These are phyloP conservation scores for Mucor sp. DNA, from an alignment of 371 early-diverging fungal genomes.

Conservation along the genomic window DNA sequence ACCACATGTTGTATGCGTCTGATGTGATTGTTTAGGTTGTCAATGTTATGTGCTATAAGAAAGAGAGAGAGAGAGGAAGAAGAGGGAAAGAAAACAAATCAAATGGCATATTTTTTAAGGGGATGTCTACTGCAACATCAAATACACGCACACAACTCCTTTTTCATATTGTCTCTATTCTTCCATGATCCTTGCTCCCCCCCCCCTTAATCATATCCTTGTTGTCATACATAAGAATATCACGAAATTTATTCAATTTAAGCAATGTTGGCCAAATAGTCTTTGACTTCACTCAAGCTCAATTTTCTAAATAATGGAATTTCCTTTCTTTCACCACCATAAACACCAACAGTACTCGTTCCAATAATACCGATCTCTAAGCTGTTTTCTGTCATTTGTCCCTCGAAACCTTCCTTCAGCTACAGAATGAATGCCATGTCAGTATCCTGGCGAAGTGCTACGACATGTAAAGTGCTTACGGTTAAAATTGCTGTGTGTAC, in stretches of 20 bases:
- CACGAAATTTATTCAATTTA: slow-evolving; percentile 35
- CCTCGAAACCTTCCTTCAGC: slow-evolving; percentile 98
- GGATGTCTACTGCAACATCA: not conserved
- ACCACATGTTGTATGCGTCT: slow-evolving; percentile 1
- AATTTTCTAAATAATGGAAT: slow-evolving; percentile 78
- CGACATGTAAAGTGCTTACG: slow-evolving; percentile 28
- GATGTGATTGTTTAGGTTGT: not conserved
- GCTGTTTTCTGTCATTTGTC: slow-evolving; percentile 90
- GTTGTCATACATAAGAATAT: not conserved
- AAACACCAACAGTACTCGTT: slow-evolving; percentile 60
- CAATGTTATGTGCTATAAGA: not conserved
- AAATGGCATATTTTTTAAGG: slow-evolving; percentile 13
- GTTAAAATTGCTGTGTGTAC: slow-evolving; percentile 98
- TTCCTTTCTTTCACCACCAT: slow-evolving; percentile 56
- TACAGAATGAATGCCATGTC: slow-evolving; percentile 9
- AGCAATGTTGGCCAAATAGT: slow-evolving; percentile 93
- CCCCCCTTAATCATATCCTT: slow-evolving; percentile 1
- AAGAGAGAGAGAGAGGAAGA: slow-evolving; percentile 7
- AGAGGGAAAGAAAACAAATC: not conserved
- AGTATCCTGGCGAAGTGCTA: not conserved
- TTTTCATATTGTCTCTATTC: slow-evolving; percentile 4
- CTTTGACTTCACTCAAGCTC: slow-evolving; percentile 82
- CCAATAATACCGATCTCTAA: slow-evolving; percentile 95
- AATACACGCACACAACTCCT: not conserved
- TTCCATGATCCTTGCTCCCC: not conserved